phyloP scores from a whole-genome alignment of 2,329 filamentous ascomycete genomes.

The Lizonia empirigonia region DNA sequence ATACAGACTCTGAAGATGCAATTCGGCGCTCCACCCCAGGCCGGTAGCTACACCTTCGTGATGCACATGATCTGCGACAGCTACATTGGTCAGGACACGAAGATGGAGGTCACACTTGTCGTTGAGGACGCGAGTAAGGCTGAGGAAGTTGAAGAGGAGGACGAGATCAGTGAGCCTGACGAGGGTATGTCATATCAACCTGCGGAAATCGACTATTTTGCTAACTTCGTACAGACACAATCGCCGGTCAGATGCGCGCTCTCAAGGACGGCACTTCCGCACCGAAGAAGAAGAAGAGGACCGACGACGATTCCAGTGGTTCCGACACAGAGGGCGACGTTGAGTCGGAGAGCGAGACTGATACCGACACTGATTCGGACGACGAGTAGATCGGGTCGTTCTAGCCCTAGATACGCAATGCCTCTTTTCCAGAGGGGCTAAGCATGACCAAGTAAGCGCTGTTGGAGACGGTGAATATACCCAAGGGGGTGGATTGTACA shows the following conservation, averaged over 20 bases:
- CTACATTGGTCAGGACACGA: slow-evolving; percentile 92
- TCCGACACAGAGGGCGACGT: slow-evolving; percentile 69
- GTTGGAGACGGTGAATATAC: slow-evolving; percentile 7
- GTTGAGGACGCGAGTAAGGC: slow-evolving; percentile 91
- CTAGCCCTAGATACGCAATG: background rate
- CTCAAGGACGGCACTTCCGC: slow-evolving; percentile 70
- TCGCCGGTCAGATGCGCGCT: slow-evolving; percentile 88
- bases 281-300: slow-evolving; percentile 66
- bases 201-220: slow-evolving; percentile 7
- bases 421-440: background rate
- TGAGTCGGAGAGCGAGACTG: slow-evolving; percentile 57
- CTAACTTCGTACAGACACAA: slow-evolving; percentile 67
- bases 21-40: slow-evolving; percentile 91
- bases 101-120: slow-evolving; percentile 84
- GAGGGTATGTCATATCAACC: slow-evolving; percentile 67
- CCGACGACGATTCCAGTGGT: slow-evolving; percentile 66
- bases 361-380: slow-evolving; percentile 51
- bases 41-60: slow-evolving; percentile 91
- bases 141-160: slow-evolving; percentile 77
- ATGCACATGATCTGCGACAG: slow-evolving; percentile 94
- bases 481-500: slow-evolving; percentile 16
- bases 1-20: slow-evolving; percentile 97
- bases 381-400: slow-evolving; percentile 39
- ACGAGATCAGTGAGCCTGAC: slow-evolving; percentile 97
- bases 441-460: slow-evolving; percentile 1